Base-by-base conservation (phyloP, 2,329 filamentous ascomycete species). In the Malbranchea cinnamomea region DNA sequence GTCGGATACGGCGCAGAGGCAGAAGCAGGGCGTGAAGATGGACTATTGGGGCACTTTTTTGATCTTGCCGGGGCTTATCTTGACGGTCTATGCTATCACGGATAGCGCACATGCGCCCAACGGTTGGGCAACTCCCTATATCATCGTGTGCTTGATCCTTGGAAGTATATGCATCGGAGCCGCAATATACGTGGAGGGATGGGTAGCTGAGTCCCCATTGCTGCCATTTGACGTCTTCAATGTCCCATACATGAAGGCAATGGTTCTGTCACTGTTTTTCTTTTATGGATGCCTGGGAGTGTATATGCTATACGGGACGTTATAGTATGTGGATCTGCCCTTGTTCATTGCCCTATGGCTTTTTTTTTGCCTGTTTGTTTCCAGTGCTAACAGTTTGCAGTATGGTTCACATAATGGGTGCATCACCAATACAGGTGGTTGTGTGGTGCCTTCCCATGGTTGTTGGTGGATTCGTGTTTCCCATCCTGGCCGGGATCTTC, bases 41-140 rank as follows among this genome's bases (percentile, higher is more conserved):
- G 79, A 85, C 46, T 83, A 73, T 67, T 56, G 62, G 33, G 78
- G 78, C 0, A 54, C 67, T 2, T 45, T 51, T 2, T 66, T 74
- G 9, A 74, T 76, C 10, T 63, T 80, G 0, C 62, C 65, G 0
- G 79, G 75, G 0, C 51, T 84, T 8, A 62, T 78, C 2, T 61
- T 89, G 15, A 60, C 82, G 38, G 74, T 83, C 0, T 87, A 75
- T 42, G 76, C 79, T 0, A 67, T 89, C 30, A 84, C 79, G 0
- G 74, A 82, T 27, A 74, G 73, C 5, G 68, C 73, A 0, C 71
- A 81, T 47, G 77, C 77, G 0, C 67, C 73, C 0, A 48, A 71
- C 2, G 70, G 74, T 2, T 87, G 80, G 78, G 59, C 52, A n/a
- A 81, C 75, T 0, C 74, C 77, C 1, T 82, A 83, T 40, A 74